Evolutionary conservation across 495 filamentous ascomycete species (phyloP), one percentile per base, ranked within the genome.

Genomic region (Pyrenopolyporus hunteri): DNA sequence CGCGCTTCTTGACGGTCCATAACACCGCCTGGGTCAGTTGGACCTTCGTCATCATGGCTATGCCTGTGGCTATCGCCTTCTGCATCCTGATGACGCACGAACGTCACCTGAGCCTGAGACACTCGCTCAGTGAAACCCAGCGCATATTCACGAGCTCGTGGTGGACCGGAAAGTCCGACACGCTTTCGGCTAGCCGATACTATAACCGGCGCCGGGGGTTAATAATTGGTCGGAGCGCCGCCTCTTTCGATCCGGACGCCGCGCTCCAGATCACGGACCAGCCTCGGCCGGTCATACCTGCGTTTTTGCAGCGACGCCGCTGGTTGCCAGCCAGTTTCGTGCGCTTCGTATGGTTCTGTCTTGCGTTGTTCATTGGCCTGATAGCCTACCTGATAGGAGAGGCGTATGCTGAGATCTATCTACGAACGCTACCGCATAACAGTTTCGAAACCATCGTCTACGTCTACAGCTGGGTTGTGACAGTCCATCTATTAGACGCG

Each of bases 291-390:
- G 59, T 63, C 0, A 57, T 74, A 32, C 73, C 74, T 2, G 71
- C 66, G 6, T 59, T 78, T n/a, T 56, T 80, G 55, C 73, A 74
- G 48, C 60, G 66, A 16, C 73, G 78, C 7, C 70, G 69, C 19
- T 85, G 82, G 82, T 67, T 85, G 4, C 82, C 82, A 2, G 82
- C 82, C 22, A 84, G 82, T 65, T 87, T 86, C 59, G 76, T 85
- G 39, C 77, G 85, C 6, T 87, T 87, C 28, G 72, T 87, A n/a
- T 87, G 85, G 85, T 87, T 87, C 65, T 85, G 83, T 65, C 68
- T 78, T 26, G 83, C 84, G 1, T 70, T 87, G n/a, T 78, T 74
- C 32, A 80, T 87, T 56, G 82, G 79, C 17, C 68, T 87, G 46
- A 66, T 86, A 22, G 84, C 82, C 6, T 86, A 86, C 65, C 80